Evolutionary conservation across 257 asterid species (phyloP), one percentile per base, ranked within the genome.

Genomic region (Paulownia fortunei): DNA sequence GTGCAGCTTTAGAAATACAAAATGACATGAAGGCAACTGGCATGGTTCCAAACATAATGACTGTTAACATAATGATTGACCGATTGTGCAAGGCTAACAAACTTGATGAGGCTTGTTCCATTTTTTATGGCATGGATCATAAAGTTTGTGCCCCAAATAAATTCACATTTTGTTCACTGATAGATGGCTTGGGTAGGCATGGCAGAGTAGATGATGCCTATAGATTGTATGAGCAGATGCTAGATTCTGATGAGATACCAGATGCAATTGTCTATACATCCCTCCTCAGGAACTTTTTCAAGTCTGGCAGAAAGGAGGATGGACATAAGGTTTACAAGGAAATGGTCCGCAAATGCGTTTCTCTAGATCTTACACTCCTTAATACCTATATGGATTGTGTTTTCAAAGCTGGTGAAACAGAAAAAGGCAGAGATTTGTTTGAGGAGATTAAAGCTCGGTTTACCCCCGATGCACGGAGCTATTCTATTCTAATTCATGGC

Each of bases 311-410:
- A 84, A 92, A 88, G 69, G 97, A 86, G 44, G 99, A 93, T 51
- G 99, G 99, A 2, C 98, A 95, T 76, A 95, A 91, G 73, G 82
- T 95, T 76, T 95, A 93, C 87, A 91, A 87, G 86, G 99, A 95
- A 87, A 91, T 93, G 98, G 80, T 86, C 2, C 90, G 87, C 8
- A 76, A 74, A 74, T 88, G 91, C 18, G 73, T 90, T 78, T 49
- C 83, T 52, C 91, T 96, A 0, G 98, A 95, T 81, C 91, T 91
- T 51, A 86, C 89, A 24, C 94, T 95, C 78, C 91, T 95, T 13
- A 93, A 95, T 78, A 91, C 97, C 6, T 95, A 93, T 65, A 90
- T 93, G 98, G 99, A 91, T 84, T 90, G 93, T 81, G 94, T 84
- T 76, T 87, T 93, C 68, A 93, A 93, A 87, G 87, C 93, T 36